These are phyloP conservation scores for Leucocoprinus sp. DNA, from an alignment of 768 basidiomycete species.

Conservation along the genomic window DNA sequence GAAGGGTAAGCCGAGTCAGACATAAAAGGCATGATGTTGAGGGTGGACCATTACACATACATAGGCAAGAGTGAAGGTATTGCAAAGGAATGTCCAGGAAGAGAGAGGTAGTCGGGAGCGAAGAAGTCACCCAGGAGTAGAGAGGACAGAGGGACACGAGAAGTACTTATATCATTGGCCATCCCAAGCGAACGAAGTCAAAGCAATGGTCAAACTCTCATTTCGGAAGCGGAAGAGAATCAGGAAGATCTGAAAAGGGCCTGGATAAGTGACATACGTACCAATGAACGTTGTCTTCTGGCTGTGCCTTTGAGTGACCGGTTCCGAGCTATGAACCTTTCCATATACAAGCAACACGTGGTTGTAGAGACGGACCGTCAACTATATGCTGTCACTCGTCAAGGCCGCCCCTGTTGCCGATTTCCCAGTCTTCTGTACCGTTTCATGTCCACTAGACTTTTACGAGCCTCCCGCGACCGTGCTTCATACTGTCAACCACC, in stretches of 20 bases:
- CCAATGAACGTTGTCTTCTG: constrained; percentile 3
- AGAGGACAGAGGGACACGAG: constrained; percentile 15
- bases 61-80: background rate
- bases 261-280: constrained; percentile 5
- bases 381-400: background rate
- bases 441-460: constrained; percentile 10
- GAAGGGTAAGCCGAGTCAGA: constrained; percentile 16
- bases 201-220: constrained; percentile 21
- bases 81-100: background rate
- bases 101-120: constrained; percentile 8
- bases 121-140: constrained; percentile 22
- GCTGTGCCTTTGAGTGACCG: constrained; percentile 14
- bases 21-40: background rate
- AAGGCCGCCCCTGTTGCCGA: background rate
- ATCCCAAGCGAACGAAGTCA: constrained; percentile 15
- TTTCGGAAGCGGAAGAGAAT: constrained; percentile 24
- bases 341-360: constrained; percentile 21
- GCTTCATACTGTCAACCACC: background rate
- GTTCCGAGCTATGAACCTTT: constrained; percentile 24
- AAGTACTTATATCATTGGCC: constrained; percentile 20
- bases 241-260: constrained; percentile 18
- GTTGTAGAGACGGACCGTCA: constrained; percentile 4
- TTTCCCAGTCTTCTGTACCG: background rate
- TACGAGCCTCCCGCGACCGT: constrained; percentile 3
- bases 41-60: background rate